A percentile compares a stretch with the other conserved stretches of the same genome.
Conservation (phyloP, 176 grass and related monocot genomes). For the Eragrostis curvula region DNA sequence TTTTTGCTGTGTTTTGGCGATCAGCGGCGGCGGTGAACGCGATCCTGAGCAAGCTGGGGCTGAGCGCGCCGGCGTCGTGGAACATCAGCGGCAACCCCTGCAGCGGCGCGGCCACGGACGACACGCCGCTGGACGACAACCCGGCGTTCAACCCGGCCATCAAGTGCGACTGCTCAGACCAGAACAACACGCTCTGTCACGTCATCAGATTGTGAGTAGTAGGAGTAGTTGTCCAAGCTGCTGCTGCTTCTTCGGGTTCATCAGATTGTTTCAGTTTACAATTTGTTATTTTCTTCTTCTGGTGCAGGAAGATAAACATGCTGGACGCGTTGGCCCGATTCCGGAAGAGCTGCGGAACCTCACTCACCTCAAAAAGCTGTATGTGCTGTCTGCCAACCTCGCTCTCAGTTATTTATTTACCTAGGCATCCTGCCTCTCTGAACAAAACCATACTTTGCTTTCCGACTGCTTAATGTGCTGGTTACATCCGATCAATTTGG, state of each 20-base stretch:
- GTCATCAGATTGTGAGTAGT: slow-evolving; percentile 59
- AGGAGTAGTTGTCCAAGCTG: no score
- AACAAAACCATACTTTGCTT: background rate
- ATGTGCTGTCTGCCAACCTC: slow-evolving; percentile 23
- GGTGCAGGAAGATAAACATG: slow-evolving; percentile 58
- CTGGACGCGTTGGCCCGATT: slow-evolving; percentile 63
- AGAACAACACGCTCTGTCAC: slow-evolving; percentile 57
- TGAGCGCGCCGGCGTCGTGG: slow-evolving; percentile 53
- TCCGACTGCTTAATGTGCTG: background rate
- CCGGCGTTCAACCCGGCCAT: slow-evolving; percentile 59
- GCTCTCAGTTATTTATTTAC: background rate
- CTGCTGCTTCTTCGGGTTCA: background rate
- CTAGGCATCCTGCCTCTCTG: background rate
- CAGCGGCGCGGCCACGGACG: slow-evolving; percentile 72
- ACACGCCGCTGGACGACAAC: slow-evolving; percentile 55
- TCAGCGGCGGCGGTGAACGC: slow-evolving; percentile 74
- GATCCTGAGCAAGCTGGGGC: slow-evolving; percentile 60
- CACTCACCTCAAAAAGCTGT: slow-evolving; percentile 72
- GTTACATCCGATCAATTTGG: background rate
- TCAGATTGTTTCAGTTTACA: background rate
- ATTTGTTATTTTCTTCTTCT: background rate
- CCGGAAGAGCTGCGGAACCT: slow-evolving; percentile 76
- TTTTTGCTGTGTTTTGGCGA: background rate
- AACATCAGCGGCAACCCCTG: slow-evolving; percentile 83
- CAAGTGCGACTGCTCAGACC: slow-evolving; percentile 71